phyloP scores from a whole-genome alignment of 306 rosid genomes.

The Pyrus bretschneideri region DNA sequence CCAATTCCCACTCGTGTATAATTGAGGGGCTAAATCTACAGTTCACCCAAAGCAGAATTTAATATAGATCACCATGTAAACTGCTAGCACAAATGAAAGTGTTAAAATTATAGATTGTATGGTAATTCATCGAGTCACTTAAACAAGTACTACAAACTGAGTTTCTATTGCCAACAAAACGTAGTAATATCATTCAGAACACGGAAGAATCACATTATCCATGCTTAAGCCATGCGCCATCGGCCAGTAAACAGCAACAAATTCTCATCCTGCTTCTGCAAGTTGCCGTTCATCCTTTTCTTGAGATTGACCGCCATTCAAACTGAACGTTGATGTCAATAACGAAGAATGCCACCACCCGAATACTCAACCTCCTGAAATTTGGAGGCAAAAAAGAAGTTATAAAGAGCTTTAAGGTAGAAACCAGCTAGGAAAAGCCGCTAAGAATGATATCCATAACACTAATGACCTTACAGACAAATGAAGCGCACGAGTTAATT shows the following conservation, averaged over 20 bases:
- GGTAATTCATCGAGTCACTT: not conserved
- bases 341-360: slow-evolving; percentile 38
- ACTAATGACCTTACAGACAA: not conserved
- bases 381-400: not conserved
- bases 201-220: not conserved
- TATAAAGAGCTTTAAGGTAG: not conserved
- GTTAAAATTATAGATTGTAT: not conserved
- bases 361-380: slow-evolving; percentile 55
- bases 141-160: not conserved
- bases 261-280: not conserved
- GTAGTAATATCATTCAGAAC: not conserved
- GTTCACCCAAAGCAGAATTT: not conserved
- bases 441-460: not conserved
- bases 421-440: not conserved
- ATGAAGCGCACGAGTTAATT: not conserved
- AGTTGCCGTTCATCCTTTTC: not conserved
- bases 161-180: slow-evolving; percentile 1
- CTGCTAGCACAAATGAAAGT: not conserved
- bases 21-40: too few relatives aligned
- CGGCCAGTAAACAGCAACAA: not conserved
- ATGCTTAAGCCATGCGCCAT: not conserved
- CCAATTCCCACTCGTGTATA: too few relatives aligned
- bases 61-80: not conserved
- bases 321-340: slow-evolving; percentile 9
- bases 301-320: not conserved